These are phyloP conservation scores for Russula compacta DNA, from an alignment of 768 basidiomycete genomes.

Conservation along the genomic window DNA sequence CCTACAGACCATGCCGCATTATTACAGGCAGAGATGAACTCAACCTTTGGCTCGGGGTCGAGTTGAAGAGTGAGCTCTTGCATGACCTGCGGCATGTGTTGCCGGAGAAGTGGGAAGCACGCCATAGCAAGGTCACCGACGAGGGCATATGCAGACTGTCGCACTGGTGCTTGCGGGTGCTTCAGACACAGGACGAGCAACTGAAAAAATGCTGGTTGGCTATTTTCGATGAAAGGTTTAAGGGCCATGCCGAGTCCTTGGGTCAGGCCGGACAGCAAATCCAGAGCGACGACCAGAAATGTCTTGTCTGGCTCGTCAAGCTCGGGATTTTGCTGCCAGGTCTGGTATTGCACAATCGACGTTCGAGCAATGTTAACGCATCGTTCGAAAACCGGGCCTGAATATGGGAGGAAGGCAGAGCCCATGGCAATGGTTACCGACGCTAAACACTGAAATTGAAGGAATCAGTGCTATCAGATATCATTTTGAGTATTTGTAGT, in stretches of 20 bases:
- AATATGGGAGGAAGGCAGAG: conserved; percentile 78
- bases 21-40: conserved; percentile 95
- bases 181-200: conserved; percentile 85
- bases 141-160: conserved; percentile 96
- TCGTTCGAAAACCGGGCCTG: conserved; percentile 85
- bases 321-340: conserved; percentile 80
- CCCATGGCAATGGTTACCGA: conserved; percentile 97
- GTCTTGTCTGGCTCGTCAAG: conserved; percentile 94
- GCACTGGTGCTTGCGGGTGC: conserved; percentile 91
- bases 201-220: conserved; percentile 69
- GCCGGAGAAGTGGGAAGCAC: conserved; percentile 79
- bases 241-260: conserved; percentile 83
- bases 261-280: conserved; percentile 89
- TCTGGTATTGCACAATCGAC: conserved; percentile 77
- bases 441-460: conserved; percentile 71
- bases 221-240: conserved; percentile 58
- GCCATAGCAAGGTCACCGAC: conserved; percentile 98
- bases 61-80: conserved; percentile 82
- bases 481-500: conserved; percentile 18
- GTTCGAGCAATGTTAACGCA: conserved; percentile 80
- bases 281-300: conserved; percentile 97
- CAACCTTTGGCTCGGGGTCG: conserved; percentile 85
- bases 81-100: conserved; percentile 85
- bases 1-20: conserved; percentile 99
- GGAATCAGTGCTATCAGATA: not conserved